Conservation (phyloP, 1,284 basidiomycete species). For the Puccinia novopanici region DNA sequence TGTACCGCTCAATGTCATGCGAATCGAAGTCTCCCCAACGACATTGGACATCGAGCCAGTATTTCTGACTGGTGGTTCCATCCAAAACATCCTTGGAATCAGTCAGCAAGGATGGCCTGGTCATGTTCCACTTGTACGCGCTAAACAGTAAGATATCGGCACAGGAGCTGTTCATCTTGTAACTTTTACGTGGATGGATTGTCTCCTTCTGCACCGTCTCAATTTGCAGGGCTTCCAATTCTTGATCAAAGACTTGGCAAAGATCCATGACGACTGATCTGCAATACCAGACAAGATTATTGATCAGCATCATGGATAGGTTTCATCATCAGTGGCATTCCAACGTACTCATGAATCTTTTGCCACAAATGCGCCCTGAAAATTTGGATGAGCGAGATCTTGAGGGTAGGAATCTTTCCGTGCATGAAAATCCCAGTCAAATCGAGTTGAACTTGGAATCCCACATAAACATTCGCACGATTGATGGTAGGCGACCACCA, state of each 20-base stretch:
- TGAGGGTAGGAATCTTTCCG: conserved; percentile 95
- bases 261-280: conserved; percentile 56
- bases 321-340: conserved; percentile 10
- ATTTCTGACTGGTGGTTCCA: conserved; percentile 96
- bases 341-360: conserved; percentile 69
- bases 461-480: conserved; percentile 97
- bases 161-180: conserved; percentile 90
- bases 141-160: conserved; percentile 95
- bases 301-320: background rate
- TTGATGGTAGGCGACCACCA: conserved; percentile 99
- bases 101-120: conserved; percentile 89
- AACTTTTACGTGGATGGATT: conserved; percentile 96
- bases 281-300: background rate
- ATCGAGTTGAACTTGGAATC: conserved; percentile 99
- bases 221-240: conserved; percentile 95
- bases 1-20: conserved; percentile 78
- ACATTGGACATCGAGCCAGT: conserved; percentile 95
- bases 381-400: conserved; percentile 97
- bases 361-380: conserved; percentile 99
- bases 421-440: conserved; percentile 94
- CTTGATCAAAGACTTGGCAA: conserved; percentile 99
- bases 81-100: conserved; percentile 96
- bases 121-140: conserved; percentile 82
- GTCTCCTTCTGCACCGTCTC: conserved; percentile 99
- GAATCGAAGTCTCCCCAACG: conserved; percentile 99